These are phyloP conservation scores for Cyberlindnera xylosilytica DNA, from an alignment of 805 yeast genomes.

Conservation along the genomic window DNA sequence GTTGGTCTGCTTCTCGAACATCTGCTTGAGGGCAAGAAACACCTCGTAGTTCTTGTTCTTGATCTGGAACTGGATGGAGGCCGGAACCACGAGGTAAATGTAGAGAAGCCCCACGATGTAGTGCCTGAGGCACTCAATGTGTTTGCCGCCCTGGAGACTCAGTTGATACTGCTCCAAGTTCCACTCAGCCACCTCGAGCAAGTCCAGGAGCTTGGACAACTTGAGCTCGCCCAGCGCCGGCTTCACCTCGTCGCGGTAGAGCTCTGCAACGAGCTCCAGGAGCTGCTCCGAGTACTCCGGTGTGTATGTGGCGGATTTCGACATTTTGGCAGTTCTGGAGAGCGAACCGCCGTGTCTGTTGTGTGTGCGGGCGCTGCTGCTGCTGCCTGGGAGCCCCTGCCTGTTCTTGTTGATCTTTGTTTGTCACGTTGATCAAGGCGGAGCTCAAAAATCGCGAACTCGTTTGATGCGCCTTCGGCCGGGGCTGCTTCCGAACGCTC, in stretches of 20 bases:
- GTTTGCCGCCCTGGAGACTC: conserved; percentile 17
- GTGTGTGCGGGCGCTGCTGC: background rate
- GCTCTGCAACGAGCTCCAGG: conserved; percentile 26
- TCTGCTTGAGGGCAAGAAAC: conserved; percentile 33
- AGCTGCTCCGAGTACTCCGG: conserved; percentile 40
- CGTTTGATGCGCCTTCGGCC: background rate
- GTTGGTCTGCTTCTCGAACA: conserved; percentile 35
- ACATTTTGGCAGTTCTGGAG: too few species aligned
- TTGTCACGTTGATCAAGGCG: background rate
- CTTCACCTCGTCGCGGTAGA: conserved; percentile 34
- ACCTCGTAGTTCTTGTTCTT: conserved; percentile 37
- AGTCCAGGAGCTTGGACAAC: conserved; percentile 34
- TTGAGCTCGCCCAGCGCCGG: conserved; percentile 30
- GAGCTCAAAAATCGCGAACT: background rate
- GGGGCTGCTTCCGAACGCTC: too few species aligned
- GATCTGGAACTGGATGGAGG: conserved; percentile 38
- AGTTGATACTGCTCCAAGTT: conserved; percentile 32
- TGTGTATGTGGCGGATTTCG: conserved; percentile 31
- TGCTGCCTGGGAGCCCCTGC: background rate
- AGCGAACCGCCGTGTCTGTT: conserved; percentile 1
- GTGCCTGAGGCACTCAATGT: conserved; percentile 30
- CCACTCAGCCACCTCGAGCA: conserved; percentile 35
- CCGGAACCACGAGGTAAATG: conserved; percentile 36
- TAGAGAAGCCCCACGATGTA: conserved; percentile 37
- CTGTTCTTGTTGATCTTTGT: background rate